Base-by-base conservation (phyloP, 257 asterid species). In the Cordia subcordata region DNA sequence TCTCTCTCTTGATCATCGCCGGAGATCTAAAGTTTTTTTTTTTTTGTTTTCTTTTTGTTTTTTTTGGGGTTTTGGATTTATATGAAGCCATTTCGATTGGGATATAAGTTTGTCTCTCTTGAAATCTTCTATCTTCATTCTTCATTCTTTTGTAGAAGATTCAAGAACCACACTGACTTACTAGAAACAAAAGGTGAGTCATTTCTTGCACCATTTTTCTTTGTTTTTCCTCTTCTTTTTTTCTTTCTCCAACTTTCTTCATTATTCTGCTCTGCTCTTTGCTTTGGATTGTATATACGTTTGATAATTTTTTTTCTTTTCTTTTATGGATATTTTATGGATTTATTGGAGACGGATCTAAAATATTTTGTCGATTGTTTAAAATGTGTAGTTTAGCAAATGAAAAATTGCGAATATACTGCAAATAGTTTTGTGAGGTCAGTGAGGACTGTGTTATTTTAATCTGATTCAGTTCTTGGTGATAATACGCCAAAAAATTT, bases 81-180 rank as follows among this genome's bases (percentile, higher is more conserved):
- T 42, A 42, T 42, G 8, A 42, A 39, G 9, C 12, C 44, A 42
- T 11, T 14, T 8, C 47, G 3, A 42, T 10, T 11, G 4, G 15
- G 12, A 42, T 42, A 42, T 42, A 14, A 42, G 58, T 61, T 68
- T 68, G 73, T 68, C 73, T 68, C 42, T 55, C 60, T 53, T 60
- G 47, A 14, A 49, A 38, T 16, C 33, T 37, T 49, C 53, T 33
- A 12, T 21, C 71, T 38, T n/a, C n/a, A n/a, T n/a, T n/a, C n/a
- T n/a, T n/a, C n/a, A n/a, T 53, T 50, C 32, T 49, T 53, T 54
- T 13, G 5, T 11, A n/a, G 5, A 44, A 58, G 38, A 58, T 58
- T 58, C 63, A 58, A 56, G 49, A 5, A 20, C 15, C 18, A 65
- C 44, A 39, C 44, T 12, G 12, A 39, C 44, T 39, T 5, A 39